A percentile compares a stretch with the other conserved stretches of the same genome.
These are phyloP conservation scores for Colletotrichum orchidophilum DNA, from an alignment of 2,329 filamentous ascomycete species.

Conservation along the genomic window DNA sequence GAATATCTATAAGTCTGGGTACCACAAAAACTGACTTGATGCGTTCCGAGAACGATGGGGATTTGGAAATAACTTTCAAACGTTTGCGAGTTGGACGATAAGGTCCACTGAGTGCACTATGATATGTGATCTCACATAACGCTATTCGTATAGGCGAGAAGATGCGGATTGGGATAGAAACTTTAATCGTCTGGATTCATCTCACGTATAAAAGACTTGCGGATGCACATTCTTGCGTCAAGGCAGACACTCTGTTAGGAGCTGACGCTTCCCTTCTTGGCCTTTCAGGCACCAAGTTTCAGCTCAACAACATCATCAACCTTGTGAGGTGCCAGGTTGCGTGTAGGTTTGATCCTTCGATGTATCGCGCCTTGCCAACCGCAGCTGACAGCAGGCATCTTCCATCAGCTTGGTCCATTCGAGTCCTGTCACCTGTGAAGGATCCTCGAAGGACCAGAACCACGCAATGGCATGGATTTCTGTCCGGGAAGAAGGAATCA, in stretches of 20 bases:
- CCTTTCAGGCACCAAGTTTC: background rate
- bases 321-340: background rate
- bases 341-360: background rate
- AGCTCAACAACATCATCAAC: background rate
- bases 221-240: background rate
- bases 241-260: background rate
- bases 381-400: background rate
- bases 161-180: background rate
- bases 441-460: background rate
- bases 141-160: background rate
- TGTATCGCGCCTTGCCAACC: background rate
- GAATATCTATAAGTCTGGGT: background rate
- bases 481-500: background rate
- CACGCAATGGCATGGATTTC: background rate
- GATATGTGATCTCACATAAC: background rate
- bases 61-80: background rate
- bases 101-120: too few relatives aligned
- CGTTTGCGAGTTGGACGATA: background rate
- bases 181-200: background rate
- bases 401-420: background rate
- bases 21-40: background rate
- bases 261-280: background rate
- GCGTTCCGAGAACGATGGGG: background rate
- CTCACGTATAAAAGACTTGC: background rate
- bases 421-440: background rate